Conservation (phyloP, 352 stramenopile genomes). For the Achlya hypogyna region DNA sequence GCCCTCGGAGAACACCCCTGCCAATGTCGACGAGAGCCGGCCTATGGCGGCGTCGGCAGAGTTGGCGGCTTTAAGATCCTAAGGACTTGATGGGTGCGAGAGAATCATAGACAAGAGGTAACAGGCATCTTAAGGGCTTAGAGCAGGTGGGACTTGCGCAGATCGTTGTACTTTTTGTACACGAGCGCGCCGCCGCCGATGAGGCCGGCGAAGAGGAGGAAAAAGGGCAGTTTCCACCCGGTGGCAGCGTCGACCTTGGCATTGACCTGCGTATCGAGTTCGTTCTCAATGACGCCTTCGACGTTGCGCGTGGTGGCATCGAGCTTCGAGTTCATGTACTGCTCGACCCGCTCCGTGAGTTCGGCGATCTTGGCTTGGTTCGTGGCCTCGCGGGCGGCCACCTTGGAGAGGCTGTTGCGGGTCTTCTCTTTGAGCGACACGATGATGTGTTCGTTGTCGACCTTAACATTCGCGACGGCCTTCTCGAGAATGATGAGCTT, state of each 20-base stretch:
- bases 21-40: too few species aligned
- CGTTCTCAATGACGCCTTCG: constrained; percentile 22
- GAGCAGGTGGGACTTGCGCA: constrained; percentile 77
- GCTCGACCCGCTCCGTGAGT: constrained; percentile 59
- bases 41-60: too few species aligned
- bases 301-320: constrained; percentile 53
- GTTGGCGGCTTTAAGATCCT: not conserved
- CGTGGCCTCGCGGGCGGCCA: constrained; percentile 56
- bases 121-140: constrained; percentile 20
- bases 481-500: constrained; percentile 77
- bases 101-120: not conserved
- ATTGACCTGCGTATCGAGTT: constrained; percentile 52
- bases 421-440: constrained; percentile 73
- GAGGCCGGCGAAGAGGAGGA: constrained; percentile 59
- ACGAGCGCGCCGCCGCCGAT: constrained; percentile 42
- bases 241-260: constrained; percentile 54
- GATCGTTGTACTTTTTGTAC: constrained; percentile 83
- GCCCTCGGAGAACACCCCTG: too few species aligned
- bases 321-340: constrained; percentile 68
- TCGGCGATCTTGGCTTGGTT: constrained; percentile 66
- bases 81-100: not conserved
- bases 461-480: constrained; percentile 68
- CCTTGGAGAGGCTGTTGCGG: constrained; percentile 59
- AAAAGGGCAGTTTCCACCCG: constrained; percentile 74
- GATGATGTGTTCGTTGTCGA: constrained; percentile 79